Conservation (phyloP, 371 early-diverging fungal genomes). For the Mortierella sp. region DNA sequence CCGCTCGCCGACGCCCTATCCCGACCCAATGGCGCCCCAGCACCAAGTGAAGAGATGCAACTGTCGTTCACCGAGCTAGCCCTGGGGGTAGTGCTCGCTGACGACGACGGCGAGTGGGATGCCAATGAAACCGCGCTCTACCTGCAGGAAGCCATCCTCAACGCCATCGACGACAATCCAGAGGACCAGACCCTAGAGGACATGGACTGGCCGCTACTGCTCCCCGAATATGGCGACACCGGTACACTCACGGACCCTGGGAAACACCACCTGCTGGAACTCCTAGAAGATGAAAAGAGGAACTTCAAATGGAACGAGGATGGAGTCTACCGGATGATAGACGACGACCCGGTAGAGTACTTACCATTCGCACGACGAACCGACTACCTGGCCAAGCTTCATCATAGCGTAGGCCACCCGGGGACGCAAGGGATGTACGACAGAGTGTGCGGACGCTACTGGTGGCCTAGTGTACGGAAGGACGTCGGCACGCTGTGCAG, state of each 20-base stretch:
- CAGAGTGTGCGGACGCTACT: not conserved
- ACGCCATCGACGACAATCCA: not conserved
- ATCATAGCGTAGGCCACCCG: not conserved
- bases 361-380: not conserved
- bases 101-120: too few relatives aligned
- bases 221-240: not conserved
- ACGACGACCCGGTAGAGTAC: not conserved
- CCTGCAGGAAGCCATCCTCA: not conserved
- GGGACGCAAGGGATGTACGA: not conserved
- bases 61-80: not conserved
- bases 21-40: not conserved
- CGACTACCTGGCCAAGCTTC: not conserved
- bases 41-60: constrained; percentile 8
- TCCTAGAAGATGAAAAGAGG: not conserved
- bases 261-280: too few relatives aligned
- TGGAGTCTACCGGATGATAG: too few relatives aligned
- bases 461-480: constrained; percentile 4
- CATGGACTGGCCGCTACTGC: constrained; percentile 3
- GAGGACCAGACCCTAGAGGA: not conserved
- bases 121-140: too few relatives aligned
- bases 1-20: constrained; percentile 7
- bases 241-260: not conserved
- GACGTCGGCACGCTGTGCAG: not conserved
- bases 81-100: too few relatives aligned
- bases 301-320: not conserved